These are phyloP conservation scores for Ogataea hybrid DNA, from an alignment of 1,139 yeast genomes.

Conservation along the genomic window DNA sequence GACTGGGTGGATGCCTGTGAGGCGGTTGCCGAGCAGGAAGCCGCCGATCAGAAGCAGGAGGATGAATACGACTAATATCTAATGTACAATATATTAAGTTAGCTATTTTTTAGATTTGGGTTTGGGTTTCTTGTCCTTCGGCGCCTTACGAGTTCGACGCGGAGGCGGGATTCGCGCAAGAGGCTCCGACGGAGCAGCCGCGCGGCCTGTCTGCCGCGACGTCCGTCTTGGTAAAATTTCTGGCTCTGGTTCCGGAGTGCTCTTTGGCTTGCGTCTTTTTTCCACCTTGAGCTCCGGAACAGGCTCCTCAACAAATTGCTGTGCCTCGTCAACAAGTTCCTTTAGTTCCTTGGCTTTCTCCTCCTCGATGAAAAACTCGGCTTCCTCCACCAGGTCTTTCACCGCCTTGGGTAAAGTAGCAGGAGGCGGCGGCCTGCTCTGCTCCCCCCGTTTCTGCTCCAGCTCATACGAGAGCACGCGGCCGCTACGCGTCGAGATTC, in stretches of 20 bases:
- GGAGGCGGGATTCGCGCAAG: conserved; percentile 5
- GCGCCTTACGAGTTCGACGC: conserved; percentile 1
- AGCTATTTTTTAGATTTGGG: conserved; percentile 3
- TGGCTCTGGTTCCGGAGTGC: conserved; percentile 1
- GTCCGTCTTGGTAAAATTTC: background rate
- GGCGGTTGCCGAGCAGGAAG: conserved; percentile 74
- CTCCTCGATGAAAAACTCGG: conserved; percentile 17
- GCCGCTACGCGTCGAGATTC: conserved; percentile 27
- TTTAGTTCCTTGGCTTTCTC: conserved; percentile 18
- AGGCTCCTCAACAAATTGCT: conserved; percentile 1
- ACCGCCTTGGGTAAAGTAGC: conserved; percentile 15
- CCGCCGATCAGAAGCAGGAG: conserved; percentile 26
- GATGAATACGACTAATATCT: conserved; percentile 26
- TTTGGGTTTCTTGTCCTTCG: conserved; percentile 1
- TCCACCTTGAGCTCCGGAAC: conserved; percentile 5
- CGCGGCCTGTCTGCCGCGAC: background rate
- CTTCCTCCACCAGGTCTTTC: conserved; percentile 19
- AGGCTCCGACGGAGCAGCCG: background rate
- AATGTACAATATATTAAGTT: conserved; percentile 6
- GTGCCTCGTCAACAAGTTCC: conserved; percentile 8
- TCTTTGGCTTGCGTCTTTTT: background rate
- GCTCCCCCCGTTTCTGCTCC: conserved; percentile 18
- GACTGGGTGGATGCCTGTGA: conserved; percentile 99
- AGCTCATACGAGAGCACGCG: conserved; percentile 29
- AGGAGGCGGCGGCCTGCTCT: background rate